These are phyloP conservation scores for Botrytis aclada DNA, from an alignment of 2,329 filamentous ascomycete species.

Conservation along the genomic window DNA sequence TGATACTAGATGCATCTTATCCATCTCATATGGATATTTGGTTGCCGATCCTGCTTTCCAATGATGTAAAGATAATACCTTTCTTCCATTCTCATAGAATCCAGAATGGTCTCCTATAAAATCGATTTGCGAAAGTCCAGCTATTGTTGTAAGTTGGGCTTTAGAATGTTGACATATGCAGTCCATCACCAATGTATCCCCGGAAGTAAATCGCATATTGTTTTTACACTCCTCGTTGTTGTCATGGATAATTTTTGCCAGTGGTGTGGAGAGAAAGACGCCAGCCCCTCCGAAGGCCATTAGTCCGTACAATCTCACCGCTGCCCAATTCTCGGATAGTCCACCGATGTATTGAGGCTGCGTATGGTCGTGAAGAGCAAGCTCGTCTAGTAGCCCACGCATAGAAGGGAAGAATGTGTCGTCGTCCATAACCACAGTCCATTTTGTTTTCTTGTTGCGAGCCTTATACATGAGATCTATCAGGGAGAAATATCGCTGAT, in stretches of 20 bases:
- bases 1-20: conserved; percentile 36
- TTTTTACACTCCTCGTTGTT: conserved; percentile 33
- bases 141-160: conserved; percentile 32
- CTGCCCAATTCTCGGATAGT: conserved; percentile 36
- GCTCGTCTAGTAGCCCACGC: conserved; percentile 33
- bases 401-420: conserved; percentile 39
- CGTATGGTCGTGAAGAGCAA: conserved; percentile 35
- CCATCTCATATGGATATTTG: conserved; percentile 35
- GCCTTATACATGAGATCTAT: conserved; percentile 43
- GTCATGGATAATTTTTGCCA: conserved; percentile 31
- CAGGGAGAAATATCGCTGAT: conserved; percentile 46
- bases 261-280: conserved; percentile 32
- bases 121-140: conserved; percentile 35
- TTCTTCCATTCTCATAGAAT: conserved; percentile 36
- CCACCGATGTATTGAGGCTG: conserved; percentile 34
- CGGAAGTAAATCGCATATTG: conserved; percentile 32
- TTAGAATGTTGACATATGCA: conserved; percentile 33
- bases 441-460: conserved; percentile 39
- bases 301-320: conserved; percentile 36
- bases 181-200: conserved; percentile 37
- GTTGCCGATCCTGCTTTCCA: conserved; percentile 35
- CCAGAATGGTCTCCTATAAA: conserved; percentile 36
- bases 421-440: conserved; percentile 36
- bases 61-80: conserved; percentile 35
- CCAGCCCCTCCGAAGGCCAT: conserved; percentile 38